Evolutionary conservation across 169 alveolate species (phyloP).

Genomic region (Amoebophrya sp.): DNA sequence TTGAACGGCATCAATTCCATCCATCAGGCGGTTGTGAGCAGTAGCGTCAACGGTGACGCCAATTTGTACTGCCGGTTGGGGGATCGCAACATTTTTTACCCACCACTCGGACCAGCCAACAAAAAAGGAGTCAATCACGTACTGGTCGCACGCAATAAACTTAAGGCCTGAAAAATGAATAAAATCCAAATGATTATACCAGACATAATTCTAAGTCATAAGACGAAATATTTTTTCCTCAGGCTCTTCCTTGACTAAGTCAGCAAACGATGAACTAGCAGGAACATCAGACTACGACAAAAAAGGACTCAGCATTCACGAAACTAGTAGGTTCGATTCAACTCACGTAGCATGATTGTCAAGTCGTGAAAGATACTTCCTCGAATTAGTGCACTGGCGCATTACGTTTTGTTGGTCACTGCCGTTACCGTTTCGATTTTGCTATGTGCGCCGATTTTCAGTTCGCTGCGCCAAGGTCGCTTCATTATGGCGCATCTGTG

Average conservation of each 20-base stretch:
- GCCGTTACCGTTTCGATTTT: neutral
- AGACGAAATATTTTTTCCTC: too few species aligned
- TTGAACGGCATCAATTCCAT: neutral
- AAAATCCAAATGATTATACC: too few species aligned
- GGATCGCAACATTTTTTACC: neutral
- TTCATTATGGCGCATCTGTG: neutral
- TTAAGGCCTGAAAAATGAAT: too few species aligned
- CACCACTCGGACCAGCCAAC: neutral
- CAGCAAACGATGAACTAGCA: too few species aligned
- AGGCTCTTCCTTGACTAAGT: too few species aligned
- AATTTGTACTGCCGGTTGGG: neutral
- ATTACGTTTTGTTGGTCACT: neutral
- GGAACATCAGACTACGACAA: too few species aligned
- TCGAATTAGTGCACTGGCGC: neutral
- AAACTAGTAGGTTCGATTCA: too few species aligned
- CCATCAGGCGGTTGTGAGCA: neutral
- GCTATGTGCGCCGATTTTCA: neutral
- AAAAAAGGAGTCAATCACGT: neutral
- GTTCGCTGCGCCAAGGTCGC: neutral
- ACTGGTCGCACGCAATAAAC: neutral
- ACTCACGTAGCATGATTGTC: too few species aligned
- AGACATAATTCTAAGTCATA: too few species aligned
- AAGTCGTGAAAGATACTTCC: too few species aligned
- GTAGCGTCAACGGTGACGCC: neutral
- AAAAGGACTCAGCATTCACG: too few species aligned